Conservation (phyloP, 345 rosid genomes). For the Excoecaria agallocha region DNA sequence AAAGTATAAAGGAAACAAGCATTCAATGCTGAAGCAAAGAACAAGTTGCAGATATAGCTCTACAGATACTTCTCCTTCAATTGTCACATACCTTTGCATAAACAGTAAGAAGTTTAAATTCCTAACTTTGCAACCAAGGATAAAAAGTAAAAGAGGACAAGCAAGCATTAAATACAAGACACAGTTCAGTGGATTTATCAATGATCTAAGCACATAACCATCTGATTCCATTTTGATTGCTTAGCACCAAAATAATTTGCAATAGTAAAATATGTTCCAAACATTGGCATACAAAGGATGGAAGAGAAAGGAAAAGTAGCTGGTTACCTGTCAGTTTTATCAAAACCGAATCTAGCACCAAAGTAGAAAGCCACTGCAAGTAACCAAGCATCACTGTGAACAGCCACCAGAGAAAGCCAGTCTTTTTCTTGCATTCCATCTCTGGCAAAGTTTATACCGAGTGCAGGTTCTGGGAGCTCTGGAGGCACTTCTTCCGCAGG, state of each 20-base stretch:
- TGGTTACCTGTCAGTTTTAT: conserved; percentile 26
- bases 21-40: background rate
- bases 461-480: conserved; percentile 33
- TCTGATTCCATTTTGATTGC: background rate
- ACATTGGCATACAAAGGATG: background rate
- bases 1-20: background rate
- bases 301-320: background rate
- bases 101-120: background rate
- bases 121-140: background rate
- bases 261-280: background rate
- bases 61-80: background rate
- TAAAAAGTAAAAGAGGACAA: background rate
- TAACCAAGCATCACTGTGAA: conserved; percentile 36
- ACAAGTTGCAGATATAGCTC: background rate
- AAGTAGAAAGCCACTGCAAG: conserved; percentile 31
- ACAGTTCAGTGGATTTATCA: no score
- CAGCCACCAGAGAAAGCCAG: conserved; percentile 32
- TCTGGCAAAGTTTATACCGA: conserved; percentile 34
- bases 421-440: conserved; percentile 38
- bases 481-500: conserved; percentile 37
- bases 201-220: background rate
- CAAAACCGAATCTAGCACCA: conserved; percentile 35
- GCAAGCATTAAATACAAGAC: background rate
- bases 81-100: background rate
- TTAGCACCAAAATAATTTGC: background rate